Conservation (phyloP, 495 filamentous ascomycete genomes). For the Neurospora discreta region DNA sequence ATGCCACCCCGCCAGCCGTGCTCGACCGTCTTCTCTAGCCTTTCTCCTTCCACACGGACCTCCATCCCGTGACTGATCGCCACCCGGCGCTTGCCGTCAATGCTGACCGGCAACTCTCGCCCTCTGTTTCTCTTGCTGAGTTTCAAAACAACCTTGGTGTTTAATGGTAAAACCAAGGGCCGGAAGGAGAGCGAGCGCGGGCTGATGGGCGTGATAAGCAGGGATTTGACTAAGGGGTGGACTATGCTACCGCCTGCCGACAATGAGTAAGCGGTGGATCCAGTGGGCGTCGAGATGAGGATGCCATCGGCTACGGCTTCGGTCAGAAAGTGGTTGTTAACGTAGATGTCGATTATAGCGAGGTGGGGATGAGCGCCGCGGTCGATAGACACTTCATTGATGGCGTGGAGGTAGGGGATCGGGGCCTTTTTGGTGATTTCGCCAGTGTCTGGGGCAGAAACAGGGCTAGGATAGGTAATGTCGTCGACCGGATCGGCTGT, state of each 20-base stretch:
- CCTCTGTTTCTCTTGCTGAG: conserved; percentile 75
- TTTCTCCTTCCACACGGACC: conserved; percentile 74
- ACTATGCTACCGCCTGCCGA: conserved; percentile 88
- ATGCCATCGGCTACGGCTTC: conserved; percentile 92
- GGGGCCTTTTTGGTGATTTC: conserved; percentile 7
- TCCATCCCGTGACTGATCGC: conserved; percentile 75
- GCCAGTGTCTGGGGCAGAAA: background rate
- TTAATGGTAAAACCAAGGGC: conserved; percentile 77
- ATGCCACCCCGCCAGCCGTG: conserved; percentile 52
- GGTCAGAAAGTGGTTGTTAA: conserved; percentile 77
- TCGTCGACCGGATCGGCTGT: conserved; percentile 26
- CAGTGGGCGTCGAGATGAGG: conserved; percentile 85
- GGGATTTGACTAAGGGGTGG: conserved; percentile 77
- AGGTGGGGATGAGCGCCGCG: conserved; percentile 83
- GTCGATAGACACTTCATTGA: conserved; percentile 93
- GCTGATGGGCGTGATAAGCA: conserved; percentile 89
- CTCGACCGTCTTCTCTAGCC: conserved; percentile 43
- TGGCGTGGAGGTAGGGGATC: conserved; percentile 55
- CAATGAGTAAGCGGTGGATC: conserved; percentile 90
- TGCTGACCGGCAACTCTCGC: conserved; percentile 74
- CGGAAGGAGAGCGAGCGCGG: conserved; percentile 85
- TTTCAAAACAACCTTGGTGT: conserved; percentile 74
- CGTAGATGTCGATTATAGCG: conserved; percentile 76
- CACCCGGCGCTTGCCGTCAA: conserved; percentile 69
- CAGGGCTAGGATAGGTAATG: background rate